Percentiles rank a stretch among this genome's conserved stretches.
These are phyloP conservation scores for Sporopachydermia lactativora DNA, from an alignment of 805 yeast genomes.

Conservation along the genomic window DNA sequence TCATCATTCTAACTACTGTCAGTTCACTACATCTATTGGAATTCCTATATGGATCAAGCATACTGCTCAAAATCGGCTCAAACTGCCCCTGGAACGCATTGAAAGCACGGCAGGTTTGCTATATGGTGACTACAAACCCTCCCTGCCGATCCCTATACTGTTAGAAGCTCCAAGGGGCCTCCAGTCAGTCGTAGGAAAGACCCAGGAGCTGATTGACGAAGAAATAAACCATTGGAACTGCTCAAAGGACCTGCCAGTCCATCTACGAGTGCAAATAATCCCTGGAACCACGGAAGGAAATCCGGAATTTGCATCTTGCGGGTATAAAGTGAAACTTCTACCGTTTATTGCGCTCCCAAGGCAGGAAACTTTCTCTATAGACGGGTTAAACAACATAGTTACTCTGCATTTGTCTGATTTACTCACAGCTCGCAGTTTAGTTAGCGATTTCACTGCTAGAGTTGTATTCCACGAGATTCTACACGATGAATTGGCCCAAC, in stretches of 20 bases:
- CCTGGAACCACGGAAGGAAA: slow-evolving; percentile 11
- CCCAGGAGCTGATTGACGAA: slow-evolving; percentile 25
- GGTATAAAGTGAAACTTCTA: slow-evolving; percentile 22
- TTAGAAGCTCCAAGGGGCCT: slow-evolving; percentile 10
- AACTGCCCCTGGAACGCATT: too few relatives aligned
- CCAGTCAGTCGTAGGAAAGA: slow-evolving; percentile 15
- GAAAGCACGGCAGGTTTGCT: too few relatives aligned
- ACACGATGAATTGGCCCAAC: slow-evolving; percentile 24
- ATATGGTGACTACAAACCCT: too few relatives aligned
- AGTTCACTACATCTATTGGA: too few relatives aligned
- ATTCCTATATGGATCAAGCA: too few relatives aligned
- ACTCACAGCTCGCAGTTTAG: slow-evolving; percentile 38
- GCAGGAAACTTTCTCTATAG: slow-evolving; percentile 30
- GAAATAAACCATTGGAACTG: slow-evolving; percentile 12
- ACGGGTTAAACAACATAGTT: slow-evolving; percentile 26
- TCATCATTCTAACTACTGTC: too few relatives aligned
- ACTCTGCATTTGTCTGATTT: slow-evolving; percentile 27
- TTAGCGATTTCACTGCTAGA: slow-evolving; percentile 50
- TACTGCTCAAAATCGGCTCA: too few relatives aligned
- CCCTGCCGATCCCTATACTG: slow-evolving; percentile 16
- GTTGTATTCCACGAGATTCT: slow-evolving; percentile 32
- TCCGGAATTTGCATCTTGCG: slow-evolving; percentile 16
- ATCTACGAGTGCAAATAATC: slow-evolving; percentile 19
- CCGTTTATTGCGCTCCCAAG: slow-evolving; percentile 10
- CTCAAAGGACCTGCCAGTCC: slow-evolving; percentile 9